Evolutionary conservation across 148 eudicot genomes (phyloP).

Genomic region (Amaranthus palmeri): DNA sequence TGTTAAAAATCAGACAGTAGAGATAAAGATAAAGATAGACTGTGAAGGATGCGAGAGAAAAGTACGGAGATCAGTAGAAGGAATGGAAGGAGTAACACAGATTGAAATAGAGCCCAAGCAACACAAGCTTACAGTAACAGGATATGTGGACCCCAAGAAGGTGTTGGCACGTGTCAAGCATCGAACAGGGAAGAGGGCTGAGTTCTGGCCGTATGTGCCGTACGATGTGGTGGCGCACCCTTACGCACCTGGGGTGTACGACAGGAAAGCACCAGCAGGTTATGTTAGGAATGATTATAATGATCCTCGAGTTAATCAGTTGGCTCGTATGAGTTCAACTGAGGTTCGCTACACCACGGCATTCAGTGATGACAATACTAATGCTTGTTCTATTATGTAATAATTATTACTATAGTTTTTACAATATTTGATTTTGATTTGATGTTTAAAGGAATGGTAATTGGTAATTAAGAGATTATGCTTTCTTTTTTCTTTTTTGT

Average conservation of each 20-base stretch:
- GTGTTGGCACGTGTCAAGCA: slow-evolving; percentile 66
- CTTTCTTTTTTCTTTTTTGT: not conserved
- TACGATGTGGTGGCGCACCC: slow-evolving; percentile 84
- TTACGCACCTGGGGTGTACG: slow-evolving; percentile 69
- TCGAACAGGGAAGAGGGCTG: slow-evolving; percentile 73
- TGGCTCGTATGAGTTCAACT: slow-evolving; percentile 77
- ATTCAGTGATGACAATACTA: slow-evolving; percentile 78
- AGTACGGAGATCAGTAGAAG: slow-evolving; percentile 72
- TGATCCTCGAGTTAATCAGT: slow-evolving; percentile 39
- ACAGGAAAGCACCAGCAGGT: slow-evolving; percentile 79
- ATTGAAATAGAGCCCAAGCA: slow-evolving; percentile 60
- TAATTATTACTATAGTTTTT: not conserved
- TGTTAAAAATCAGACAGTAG: slow-evolving; percentile 59
- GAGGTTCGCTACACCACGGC: slow-evolving; percentile 88
- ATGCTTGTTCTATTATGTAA: slow-evolving; percentile 79
- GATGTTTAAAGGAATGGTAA: too few relatives aligned
- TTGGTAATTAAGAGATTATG: not conserved
- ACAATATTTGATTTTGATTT: not conserved
- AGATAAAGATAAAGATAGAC: slow-evolving; percentile 70
- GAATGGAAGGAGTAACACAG: slow-evolving; percentile 78
- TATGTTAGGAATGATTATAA: slow-evolving; percentile 50
- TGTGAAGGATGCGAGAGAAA: slow-evolving; percentile 91
- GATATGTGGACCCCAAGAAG: slow-evolving; percentile 76
- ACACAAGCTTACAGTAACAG: slow-evolving; percentile 62
- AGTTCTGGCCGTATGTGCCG: slow-evolving; percentile 85